Evolutionary conservation across 495 filamentous ascomycete species (phyloP), one percentile per base, ranked within the genome.

Genomic region (Penicillium longicatenatum): DNA sequence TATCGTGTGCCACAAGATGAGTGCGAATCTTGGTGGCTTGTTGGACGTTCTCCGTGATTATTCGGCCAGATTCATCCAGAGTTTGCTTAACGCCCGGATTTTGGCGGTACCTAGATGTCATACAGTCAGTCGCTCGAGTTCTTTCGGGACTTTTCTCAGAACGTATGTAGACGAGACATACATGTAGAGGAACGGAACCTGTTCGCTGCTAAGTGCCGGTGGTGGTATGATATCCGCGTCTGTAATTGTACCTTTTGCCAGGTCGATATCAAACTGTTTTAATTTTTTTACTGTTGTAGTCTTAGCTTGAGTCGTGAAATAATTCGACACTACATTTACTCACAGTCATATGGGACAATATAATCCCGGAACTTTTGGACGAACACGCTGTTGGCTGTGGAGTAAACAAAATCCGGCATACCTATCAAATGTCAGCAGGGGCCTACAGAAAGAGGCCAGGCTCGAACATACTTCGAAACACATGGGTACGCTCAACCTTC

Each of bases 171-270:
- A 5, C n/a, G 8, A 43, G 0, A 61, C 75, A 10, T 71, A 82
- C 78, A 76, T 69, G 60, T 83, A 84, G 59, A 84, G 85, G 73
- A 91, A 91, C 11, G 88, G 89, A 37, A 91, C 69, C 9, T 79
- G 75, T 45, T 82, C 80, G 52, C 84, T 81, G 33, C 84, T 86
- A 68, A 94, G 90, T 10, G 79, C 80, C 1, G 93, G 89, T 0
- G 94, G 90, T 16, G 91, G 91, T 29, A 93, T 83, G 50, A 96
- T 81, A 61, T 93, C 89, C 33, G 83, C 82, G 51, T 85, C 79
- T 26, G 63, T 68, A 5, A 74, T 76, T 21, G 74, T 66, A 17
- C 87, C 86, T 70, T 85, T 86, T 49, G 75, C 79, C 57, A 89
- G 81, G 53, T 87, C 73, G 35, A 97, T 71, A 49, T 86, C 79